Evolutionary conservation across 2,329 filamentous ascomycete genomes (phyloP).

Genomic region (Aspergillus proliferans): DNA sequence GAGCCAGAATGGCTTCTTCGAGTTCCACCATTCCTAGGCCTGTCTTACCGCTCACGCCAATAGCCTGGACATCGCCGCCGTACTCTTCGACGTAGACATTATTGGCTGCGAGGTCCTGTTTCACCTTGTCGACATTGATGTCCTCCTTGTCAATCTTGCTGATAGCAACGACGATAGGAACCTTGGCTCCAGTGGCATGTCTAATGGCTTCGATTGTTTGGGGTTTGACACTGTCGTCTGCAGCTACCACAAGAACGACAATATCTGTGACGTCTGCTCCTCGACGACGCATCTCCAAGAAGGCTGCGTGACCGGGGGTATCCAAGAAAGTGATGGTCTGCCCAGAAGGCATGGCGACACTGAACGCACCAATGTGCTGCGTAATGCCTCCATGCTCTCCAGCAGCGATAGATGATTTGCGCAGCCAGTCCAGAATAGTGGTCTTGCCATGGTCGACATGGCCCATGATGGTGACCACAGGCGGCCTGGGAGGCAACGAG

Average conservation of each 20-base stretch:
- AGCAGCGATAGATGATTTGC: constrained; percentile 85
- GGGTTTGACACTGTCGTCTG: constrained; percentile 95
- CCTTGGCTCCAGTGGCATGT: constrained; percentile 77
- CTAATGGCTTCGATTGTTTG: constrained; percentile 95
- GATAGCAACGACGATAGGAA: constrained; percentile 95
- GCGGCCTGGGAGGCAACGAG: constrained; percentile 66
- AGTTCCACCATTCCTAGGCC: constrained; percentile 85
- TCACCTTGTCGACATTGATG: constrained; percentile 74
- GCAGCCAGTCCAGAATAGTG: constrained; percentile 85
- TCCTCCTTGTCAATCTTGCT: constrained; percentile 94
- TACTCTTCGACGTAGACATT: constrained; percentile 91
- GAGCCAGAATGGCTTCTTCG: constrained; percentile 80
- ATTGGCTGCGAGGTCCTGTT: constrained; percentile 74
- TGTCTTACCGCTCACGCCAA: constrained; percentile 87
- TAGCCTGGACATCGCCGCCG: constrained; percentile 88
- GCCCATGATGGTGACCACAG: constrained; percentile 98
- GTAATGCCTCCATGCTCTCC: constrained; percentile 95
- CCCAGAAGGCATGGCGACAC: constrained; percentile 76
- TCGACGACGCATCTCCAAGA: constrained; percentile 89
- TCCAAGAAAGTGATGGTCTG: constrained; percentile 95
- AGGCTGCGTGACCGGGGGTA: constrained; percentile 92
- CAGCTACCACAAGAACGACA: constrained; percentile 89
- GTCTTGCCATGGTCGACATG: constrained; percentile 99
- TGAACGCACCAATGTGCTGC: constrained; percentile 96
- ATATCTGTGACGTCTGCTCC: constrained; percentile 96